phyloP scores from a whole-genome alignment of 495 filamentous ascomycete genomes.

The Cairneyella variabilis region DNA sequence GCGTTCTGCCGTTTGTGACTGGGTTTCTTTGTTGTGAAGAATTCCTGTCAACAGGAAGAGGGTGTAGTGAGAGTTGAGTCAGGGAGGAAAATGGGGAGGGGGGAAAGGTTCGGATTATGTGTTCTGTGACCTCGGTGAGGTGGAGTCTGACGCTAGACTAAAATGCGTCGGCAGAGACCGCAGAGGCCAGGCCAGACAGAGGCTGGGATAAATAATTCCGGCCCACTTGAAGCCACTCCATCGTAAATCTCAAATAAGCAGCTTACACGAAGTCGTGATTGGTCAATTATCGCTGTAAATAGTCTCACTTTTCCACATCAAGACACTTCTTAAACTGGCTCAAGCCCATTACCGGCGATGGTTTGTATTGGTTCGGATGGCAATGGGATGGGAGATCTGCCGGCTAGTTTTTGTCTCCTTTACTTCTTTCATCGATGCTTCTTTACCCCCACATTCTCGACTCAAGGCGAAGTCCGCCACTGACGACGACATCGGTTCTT shows the following conservation, averaged over 20 bases:
- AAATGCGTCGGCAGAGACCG: background rate
- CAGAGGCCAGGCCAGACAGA: background rate
- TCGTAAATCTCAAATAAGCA: no score
- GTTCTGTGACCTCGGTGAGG: no score
- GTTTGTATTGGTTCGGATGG: background rate
- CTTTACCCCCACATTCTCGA: no score
- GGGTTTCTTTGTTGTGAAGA: background rate
- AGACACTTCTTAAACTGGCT: no score
- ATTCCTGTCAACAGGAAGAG: conserved; percentile 1
- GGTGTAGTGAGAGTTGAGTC: background rate
- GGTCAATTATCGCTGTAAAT: background rate
- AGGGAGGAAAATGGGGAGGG: background rate
- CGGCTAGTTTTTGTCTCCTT: background rate
- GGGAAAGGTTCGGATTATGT: no score
- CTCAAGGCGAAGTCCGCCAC: no score
- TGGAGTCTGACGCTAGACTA: background rate
- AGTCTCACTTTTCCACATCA: background rate
- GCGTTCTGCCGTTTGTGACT: conserved; percentile 13
- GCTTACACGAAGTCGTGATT: no score
- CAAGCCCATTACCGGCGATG: no score
- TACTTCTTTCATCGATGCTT: no score
- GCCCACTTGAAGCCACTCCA: no score
- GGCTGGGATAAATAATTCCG: background rate
- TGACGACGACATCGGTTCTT: no score
- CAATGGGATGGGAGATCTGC: background rate